Conservation (phyloP, 306 rosid genomes). For the Cicer chorassanicum region DNA sequence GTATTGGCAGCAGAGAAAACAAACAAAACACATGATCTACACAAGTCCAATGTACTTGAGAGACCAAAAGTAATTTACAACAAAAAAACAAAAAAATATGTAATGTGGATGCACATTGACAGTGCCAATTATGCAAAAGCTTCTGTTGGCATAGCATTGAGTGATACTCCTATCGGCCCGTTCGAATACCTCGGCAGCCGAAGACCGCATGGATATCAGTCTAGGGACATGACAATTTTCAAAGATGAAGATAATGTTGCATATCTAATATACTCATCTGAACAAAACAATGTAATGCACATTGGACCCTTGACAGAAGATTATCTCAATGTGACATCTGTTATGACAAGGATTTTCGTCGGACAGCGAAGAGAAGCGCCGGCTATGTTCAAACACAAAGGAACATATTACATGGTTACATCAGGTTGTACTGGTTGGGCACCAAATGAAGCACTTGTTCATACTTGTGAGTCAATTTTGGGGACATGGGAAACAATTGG, state of each 20-base stretch:
- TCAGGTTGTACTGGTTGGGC: conserved; percentile 83
- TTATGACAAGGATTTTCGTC: conserved; percentile 67
- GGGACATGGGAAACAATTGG: conserved; percentile 97
- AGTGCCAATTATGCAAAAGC: conserved; percentile 90
- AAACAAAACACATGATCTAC: conserved; percentile 79
- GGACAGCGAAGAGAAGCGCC: conserved; percentile 97
- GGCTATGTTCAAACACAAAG: conserved; percentile 82
- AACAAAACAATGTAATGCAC: conserved; percentile 82
- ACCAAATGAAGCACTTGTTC: conserved; percentile 29
- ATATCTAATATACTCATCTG: conserved; percentile 86
- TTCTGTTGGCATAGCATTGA: conserved; percentile 66
- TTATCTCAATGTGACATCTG: conserved; percentile 67
- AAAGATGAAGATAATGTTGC: conserved; percentile 85
- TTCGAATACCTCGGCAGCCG: conserved; percentile 81
- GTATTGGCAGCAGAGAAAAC: conserved; percentile 75
- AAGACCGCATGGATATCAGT: conserved; percentile 79
- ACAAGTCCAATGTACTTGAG: conserved; percentile 89
- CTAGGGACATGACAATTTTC: conserved; percentile 92
- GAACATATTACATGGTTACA: conserved; percentile 90
- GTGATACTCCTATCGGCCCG: conserved; percentile 70
- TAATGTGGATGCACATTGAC: conserved; percentile 99
- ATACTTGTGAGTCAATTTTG: conserved; percentile 58
- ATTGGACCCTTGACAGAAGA: conserved; percentile 75
- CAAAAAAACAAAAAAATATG: conserved; percentile 76
- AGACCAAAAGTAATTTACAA: conserved; percentile 93